A percentile compares a stretch with the other conserved stretches of the same genome.
Conservation (phyloP, 495 filamentous ascomycete species). For the Penicillium maclennaniae region DNA sequence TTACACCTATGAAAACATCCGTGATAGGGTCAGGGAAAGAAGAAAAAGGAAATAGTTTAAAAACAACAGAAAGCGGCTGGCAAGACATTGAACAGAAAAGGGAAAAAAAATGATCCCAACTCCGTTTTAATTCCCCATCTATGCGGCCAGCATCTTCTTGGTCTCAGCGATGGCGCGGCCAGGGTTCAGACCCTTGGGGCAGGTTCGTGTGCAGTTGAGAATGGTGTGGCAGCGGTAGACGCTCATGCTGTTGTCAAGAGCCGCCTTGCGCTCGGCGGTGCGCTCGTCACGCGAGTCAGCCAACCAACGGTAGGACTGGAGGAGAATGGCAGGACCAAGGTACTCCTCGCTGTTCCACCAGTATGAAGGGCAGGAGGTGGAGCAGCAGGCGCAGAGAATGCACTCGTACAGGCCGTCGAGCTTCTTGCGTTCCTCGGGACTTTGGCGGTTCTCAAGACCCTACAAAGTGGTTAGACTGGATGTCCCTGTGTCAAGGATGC, state of each 20-base stretch:
- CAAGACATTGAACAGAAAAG: constrained; percentile 30
- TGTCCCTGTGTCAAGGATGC: not conserved
- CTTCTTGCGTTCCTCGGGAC: constrained; percentile 85
- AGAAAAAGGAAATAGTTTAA: constrained; percentile 20
- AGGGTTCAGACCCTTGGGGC: constrained; percentile 97
- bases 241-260: constrained; percentile 96
- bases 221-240: constrained; percentile 99
- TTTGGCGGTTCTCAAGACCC: constrained; percentile 88
- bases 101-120: constrained; percentile 23
- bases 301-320: constrained; percentile 96
- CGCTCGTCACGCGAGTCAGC: constrained; percentile 88
- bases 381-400: constrained; percentile 99
- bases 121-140: constrained; percentile 34
- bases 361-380: constrained; percentile 95
- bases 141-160: constrained; percentile 87
- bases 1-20: constrained; percentile 50
- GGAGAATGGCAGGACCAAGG: constrained; percentile 90
- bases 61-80: constrained; percentile 23
- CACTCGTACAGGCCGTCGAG: constrained; percentile 98
- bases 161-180: constrained; percentile 92
- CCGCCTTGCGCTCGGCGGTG: constrained; percentile 78
- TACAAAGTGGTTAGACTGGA: constrained; percentile 21
- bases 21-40: constrained; percentile 28
- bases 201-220: constrained; percentile 93
- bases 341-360: constrained; percentile 99